A percentile compares a stretch with the other conserved stretches of the same genome.
Evolutionary conservation across 768 basidiomycete species (phyloP).

Genomic region (Tulasnella sp.): DNA sequence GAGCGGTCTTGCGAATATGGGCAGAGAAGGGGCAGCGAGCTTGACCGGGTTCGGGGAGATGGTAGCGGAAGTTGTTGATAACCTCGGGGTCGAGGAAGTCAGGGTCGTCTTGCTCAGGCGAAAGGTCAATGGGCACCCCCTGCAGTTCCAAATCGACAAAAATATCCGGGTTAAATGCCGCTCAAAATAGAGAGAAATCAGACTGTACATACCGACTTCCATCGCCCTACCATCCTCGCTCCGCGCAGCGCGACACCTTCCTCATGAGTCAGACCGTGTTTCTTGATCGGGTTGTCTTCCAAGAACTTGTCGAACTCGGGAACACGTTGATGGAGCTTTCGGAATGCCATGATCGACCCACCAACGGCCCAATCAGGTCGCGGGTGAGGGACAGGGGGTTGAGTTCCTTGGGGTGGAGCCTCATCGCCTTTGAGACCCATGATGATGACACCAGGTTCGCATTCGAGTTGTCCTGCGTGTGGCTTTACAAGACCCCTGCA

Average conservation of each 20-base stretch:
- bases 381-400: too few relatives aligned
- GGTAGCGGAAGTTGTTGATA: constrained; percentile 15
- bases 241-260: not conserved
- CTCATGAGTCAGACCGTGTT: not conserved
- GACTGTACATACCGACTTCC: constrained; percentile 1
- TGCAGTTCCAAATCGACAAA: not conserved
- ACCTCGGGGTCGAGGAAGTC: not conserved
- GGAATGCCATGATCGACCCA: not conserved
- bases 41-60: not conserved
- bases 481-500: constrained; percentile 1
- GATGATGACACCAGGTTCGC: not conserved
- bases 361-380: not conserved
- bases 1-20: constrained; percentile 12
- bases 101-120: not conserved
- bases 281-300: not conserved
- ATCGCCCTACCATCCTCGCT: constrained; percentile 12
- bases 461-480: constrained; percentile 2
- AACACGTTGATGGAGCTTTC: constrained; percentile 5
- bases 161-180: not conserved
- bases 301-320: constrained; percentile 8
- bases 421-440: constrained; percentile 1
- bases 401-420: not conserved
- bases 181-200: not conserved
- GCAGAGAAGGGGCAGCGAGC: not conserved
- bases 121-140: constrained; percentile 4